A percentile compares a stretch with the other conserved stretches of the same genome.
Conservation (phyloP, 2,329 filamentous ascomycete species). For the Nothopassalora personata region DNA sequence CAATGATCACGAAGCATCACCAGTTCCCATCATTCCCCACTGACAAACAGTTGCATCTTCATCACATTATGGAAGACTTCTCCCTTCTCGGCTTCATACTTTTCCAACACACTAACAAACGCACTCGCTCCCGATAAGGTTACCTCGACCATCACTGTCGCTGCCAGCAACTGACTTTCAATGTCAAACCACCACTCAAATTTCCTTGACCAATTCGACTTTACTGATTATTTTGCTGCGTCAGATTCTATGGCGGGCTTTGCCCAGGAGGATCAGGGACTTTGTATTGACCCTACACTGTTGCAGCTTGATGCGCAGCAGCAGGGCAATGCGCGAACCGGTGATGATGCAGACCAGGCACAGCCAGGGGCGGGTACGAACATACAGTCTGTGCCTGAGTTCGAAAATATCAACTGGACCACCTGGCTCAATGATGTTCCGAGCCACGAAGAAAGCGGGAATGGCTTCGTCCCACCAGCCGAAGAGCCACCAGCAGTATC, state of each 20-base stretch:
- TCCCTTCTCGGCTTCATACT: neutral
- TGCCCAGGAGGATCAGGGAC: neutral
- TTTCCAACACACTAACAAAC: neutral
- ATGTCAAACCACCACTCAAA: neutral
- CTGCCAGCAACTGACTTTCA: neutral
- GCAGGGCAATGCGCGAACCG: neutral
- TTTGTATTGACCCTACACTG: neutral
- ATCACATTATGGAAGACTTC: neutral
- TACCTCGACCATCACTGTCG: neutral
- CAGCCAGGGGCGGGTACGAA: neutral
- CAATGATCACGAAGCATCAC: neutral
- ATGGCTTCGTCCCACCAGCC: neutral
- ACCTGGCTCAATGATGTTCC: neutral
- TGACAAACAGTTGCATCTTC: neutral
- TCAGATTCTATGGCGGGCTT: neutral
- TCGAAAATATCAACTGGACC: neutral
- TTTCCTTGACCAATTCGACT: neutral
- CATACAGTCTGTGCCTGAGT: neutral
- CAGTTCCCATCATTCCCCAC: neutral
- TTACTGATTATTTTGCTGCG: neutral
- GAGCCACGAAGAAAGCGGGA: neutral
- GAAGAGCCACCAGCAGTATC: neutral
- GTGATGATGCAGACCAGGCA: neutral
- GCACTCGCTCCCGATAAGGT: neutral
- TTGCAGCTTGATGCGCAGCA: neutral